These are phyloP conservation scores for Phycomyces nitens DNA, from an alignment of 192 early-diverging fungal species.

Conservation along the genomic window DNA sequence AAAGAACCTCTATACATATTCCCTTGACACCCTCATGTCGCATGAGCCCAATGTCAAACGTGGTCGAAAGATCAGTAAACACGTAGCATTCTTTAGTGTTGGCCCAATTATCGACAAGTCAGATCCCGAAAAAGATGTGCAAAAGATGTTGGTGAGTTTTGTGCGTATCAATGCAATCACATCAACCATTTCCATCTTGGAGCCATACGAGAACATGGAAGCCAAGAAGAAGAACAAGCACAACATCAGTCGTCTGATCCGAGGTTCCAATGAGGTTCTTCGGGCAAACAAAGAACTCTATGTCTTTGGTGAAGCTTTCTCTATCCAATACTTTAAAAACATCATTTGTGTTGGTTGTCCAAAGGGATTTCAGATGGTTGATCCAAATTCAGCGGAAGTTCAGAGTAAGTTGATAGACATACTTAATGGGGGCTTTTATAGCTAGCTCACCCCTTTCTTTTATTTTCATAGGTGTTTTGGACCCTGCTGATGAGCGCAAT, in stretches of 20 bases:
- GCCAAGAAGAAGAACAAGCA: conserved; percentile 44
- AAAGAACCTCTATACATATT: conserved; percentile 56
- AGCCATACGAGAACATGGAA: conserved; percentile 48
- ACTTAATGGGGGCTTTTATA: conserved; percentile 68
- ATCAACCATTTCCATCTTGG: conserved; percentile 75
- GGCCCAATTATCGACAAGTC: conserved; percentile 57
- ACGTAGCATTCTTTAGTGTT: conserved; percentile 72
- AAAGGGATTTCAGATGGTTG: conserved; percentile 93
- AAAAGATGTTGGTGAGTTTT: conserved; percentile 53
- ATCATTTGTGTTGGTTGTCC: conserved; percentile 86
- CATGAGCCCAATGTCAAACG: conserved; percentile 33
- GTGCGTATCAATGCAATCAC: conserved; percentile 71
- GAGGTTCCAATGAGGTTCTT: conserved; percentile 41
- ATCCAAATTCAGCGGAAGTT: conserved; percentile 78
- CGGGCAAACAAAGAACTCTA: conserved; percentile 82
- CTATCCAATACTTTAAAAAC: conserved; percentile 81
- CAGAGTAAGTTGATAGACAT: conserved; percentile 46
- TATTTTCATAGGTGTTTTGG: conserved; percentile 61
- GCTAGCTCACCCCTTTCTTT: conserved; percentile 34
- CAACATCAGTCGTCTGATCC: conserved; percentile 44
- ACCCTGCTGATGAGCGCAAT: conserved; percentile 75
- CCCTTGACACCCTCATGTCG: conserved; percentile 49
- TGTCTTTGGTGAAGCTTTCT: conserved; percentile 84
- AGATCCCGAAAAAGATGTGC: background rate
- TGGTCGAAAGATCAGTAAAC: conserved; percentile 53